Percentiles rank a stretch among this genome's conserved stretches.
Conservation (phyloP, 2,329 filamentous ascomycete species). For the Emmonsia crescens region DNA sequence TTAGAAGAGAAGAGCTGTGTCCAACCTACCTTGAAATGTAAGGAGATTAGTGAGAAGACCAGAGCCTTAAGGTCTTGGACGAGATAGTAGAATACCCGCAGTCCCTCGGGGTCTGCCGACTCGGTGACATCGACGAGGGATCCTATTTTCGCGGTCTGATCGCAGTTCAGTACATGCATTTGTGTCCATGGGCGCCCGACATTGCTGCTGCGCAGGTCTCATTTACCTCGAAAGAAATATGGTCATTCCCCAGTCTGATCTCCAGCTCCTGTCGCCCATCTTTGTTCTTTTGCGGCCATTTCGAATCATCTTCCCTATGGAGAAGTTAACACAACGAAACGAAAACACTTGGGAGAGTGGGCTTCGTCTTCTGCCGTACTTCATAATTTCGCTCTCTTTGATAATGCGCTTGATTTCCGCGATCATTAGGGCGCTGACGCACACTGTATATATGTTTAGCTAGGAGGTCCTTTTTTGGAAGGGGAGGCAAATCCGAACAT, state of each 20-base stretch:
- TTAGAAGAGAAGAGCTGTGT: constrained; percentile 7
- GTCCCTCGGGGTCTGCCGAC: constrained; percentile 86
- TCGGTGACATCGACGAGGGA: constrained; percentile 95
- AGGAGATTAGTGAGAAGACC: constrained; percentile 87
- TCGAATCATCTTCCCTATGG: constrained; percentile 83
- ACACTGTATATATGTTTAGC: constrained; percentile 54
- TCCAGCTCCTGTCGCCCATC: constrained; percentile 94
- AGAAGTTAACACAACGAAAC: constrained; percentile 16
- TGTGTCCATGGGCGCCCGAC: neutral
- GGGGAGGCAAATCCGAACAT: constrained; percentile 29
- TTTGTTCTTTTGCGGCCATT: constrained; percentile 99
- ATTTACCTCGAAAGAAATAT: constrained; percentile 90
- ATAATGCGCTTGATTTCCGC: constrained; percentile 96
- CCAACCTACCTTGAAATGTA: constrained; percentile 76
- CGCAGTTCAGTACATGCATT: neutral
- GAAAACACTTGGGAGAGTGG: neutral
- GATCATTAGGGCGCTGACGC: constrained; percentile 80
- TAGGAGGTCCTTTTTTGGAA: neutral
- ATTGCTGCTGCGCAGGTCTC: neutral
- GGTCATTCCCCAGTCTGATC: constrained; percentile 84
- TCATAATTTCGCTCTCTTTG: constrained; percentile 93
- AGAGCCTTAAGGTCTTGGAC: constrained; percentile 95
- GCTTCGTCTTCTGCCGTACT: constrained; percentile 45
- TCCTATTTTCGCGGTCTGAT: constrained; percentile 91
- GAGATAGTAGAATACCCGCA: constrained; percentile 96